phyloP scores from a whole-genome alignment of 306 rosid genomes.

The Mimosa pudica region DNA sequence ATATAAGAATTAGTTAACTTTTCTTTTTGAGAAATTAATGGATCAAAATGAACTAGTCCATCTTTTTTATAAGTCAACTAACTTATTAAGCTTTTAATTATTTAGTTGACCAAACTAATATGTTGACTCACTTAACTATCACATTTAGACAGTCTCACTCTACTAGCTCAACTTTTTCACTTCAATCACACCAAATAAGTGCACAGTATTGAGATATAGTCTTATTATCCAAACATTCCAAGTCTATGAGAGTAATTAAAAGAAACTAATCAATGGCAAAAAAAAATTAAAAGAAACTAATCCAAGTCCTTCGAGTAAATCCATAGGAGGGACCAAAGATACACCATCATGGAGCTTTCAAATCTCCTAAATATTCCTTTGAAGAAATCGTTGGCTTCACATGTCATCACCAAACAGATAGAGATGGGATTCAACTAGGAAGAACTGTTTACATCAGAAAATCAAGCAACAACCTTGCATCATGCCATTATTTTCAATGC shows the following conservation, averaged over 20 bases:
- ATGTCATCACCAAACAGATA: neutral
- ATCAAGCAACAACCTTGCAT: neutral
- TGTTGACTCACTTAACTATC: neutral
- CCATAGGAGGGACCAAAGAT: neutral
- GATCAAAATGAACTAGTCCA: too few species aligned
- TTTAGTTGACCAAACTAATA: neutral
- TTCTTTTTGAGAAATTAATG: too few species aligned
- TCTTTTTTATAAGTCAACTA: too few species aligned
- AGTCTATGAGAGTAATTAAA: neutral
- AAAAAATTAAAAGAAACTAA: neutral
- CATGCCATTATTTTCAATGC: neutral
- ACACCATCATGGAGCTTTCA: neutral
- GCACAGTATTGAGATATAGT: neutral
- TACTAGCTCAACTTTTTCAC: neutral
- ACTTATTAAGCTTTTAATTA: too few species aligned
- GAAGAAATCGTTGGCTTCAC: neutral
- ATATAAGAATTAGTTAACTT: too few species aligned
- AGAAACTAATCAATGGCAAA: neutral
- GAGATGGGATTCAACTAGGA: neutral
- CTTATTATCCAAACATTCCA: neutral
- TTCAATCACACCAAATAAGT: neutral
- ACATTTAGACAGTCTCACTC: neutral
- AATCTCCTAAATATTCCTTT: neutral
- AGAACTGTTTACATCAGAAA: neutral
- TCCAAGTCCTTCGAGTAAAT: neutral